Base-by-base conservation (phyloP, 2,329 filamentous ascomycete genomes). In the Trichothecium roseum region DNA sequence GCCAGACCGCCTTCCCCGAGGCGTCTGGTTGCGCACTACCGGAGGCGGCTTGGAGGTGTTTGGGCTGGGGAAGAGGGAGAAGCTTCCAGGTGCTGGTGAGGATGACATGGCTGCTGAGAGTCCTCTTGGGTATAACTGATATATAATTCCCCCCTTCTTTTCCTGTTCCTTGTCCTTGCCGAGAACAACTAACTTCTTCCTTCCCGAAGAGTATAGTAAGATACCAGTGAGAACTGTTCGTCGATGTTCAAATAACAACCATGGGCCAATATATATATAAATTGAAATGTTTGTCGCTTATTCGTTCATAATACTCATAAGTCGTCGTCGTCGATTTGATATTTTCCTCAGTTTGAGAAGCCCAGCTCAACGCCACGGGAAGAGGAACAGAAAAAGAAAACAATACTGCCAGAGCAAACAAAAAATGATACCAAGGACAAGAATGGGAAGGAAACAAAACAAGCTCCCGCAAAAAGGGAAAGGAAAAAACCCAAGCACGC, bases 61-160 rank as follows among this genome's bases (percentile, higher is more conserved):
- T 16, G 69, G 63, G 43, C 61, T 74, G 18, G 72, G 71, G 46
- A 76, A 75, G 40, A 76, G 63, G 40, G 72, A 75, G 53, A 75
- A 73, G 40, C 67, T 65, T 50, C 64, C 67, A 16, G 61, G 51
- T 46, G 37, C 30, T 48, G 47, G 34, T 22, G 62, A 58, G 18
- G 35, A 37, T 30, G 30, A 32, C 38, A 37, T 40, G 38, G 15
- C 33, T 34, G 18, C 7, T 18, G 22, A 28, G 13, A 14, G 14
- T n/a, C 28, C 22, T 24, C 32, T 28, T 27, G 24, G 14, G 27
- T 32, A 10, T 14, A 20, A 38, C n/a, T n/a, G n/a, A n/a, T n/a
- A n/a, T n/a, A n/a, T n/a, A n/a, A n/a, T n/a, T n/a, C n/a, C n/a
- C 31, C 26, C 12, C 17, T 8, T 18, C 22, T 37, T 12, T 17